Evolutionary conservation across 2,329 filamentous ascomycete species (phyloP).

Genomic region (Trichoderma sp.): DNA sequence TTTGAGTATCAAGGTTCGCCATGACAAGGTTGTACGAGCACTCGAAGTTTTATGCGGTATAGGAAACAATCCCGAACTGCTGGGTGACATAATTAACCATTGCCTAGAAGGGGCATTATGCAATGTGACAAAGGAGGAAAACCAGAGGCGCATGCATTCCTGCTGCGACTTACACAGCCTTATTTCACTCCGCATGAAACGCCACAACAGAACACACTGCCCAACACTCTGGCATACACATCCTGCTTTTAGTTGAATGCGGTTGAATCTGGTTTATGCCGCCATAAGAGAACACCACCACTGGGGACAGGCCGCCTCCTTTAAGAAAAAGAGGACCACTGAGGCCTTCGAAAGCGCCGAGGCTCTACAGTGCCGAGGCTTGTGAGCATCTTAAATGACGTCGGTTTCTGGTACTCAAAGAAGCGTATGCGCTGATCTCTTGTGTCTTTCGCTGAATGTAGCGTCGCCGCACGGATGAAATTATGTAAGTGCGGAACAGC

Average conservation of each 20-base stretch:
- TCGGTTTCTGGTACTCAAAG: not conserved
- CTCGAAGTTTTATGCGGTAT: not conserved
- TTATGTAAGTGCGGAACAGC: not conserved
- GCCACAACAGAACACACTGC: not conserved
- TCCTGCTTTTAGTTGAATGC: not conserved
- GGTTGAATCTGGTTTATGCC: not conserved
- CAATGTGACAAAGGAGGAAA: not conserved
- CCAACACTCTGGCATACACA: not conserved
- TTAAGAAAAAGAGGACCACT: not conserved
- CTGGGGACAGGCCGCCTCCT: not conserved
- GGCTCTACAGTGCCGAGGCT: not conserved
- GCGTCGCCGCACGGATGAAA: not conserved
- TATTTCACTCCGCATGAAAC: conserved; percentile 15
- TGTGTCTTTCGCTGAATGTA: not conserved
- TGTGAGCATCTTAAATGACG: conserved; percentile 16
- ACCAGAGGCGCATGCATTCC: not conserved
- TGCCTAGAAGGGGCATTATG: not conserved
- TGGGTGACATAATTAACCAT: not conserved
- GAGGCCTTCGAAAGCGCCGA: not conserved
- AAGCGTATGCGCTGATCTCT: not conserved
- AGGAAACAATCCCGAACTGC: not conserved
- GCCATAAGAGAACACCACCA: not conserved
- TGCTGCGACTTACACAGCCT: conserved; percentile 8
- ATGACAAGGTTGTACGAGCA: not conserved
- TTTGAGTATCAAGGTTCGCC: not conserved